phyloP scores from a whole-genome alignment of 2,329 filamentous ascomycete species.

The Paraconiothyrium brasiliense region DNA sequence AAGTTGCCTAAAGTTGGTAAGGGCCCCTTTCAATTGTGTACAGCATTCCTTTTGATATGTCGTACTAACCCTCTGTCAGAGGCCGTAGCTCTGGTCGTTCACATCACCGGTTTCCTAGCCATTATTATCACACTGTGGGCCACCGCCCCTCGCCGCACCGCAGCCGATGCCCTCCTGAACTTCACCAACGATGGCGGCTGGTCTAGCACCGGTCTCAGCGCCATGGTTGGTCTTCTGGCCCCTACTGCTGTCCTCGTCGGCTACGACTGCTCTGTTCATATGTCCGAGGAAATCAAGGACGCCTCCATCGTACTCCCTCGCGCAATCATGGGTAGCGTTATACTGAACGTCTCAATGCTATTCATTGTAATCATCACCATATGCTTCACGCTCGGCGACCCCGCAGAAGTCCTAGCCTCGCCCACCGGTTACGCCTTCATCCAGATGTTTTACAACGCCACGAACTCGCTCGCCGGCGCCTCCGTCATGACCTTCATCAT shows the following conservation, averaged over 20 bases:
- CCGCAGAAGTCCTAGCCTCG: slow-evolving; percentile 38
- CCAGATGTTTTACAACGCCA: slow-evolving; percentile 44
- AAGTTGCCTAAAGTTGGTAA: slow-evolving; percentile 18
- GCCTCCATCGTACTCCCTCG: slow-evolving; percentile 50
- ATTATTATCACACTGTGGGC: slow-evolving; percentile 46
- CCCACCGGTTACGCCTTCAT: slow-evolving; percentile 49
- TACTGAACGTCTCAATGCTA: slow-evolving; percentile 46
- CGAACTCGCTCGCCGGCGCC: slow-evolving; percentile 23
- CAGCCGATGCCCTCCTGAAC: slow-evolving; percentile 31
- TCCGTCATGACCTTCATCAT: slow-evolving; percentile 36
- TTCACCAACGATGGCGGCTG: slow-evolving; percentile 48
- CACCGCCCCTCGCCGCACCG: slow-evolving; percentile 28
- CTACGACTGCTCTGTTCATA: slow-evolving; percentile 47
- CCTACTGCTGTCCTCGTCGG: slow-evolving; percentile 35
- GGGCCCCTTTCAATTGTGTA: slow-evolving; percentile 28
- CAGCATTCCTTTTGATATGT: slow-evolving; percentile 38
- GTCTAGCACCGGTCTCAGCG: slow-evolving; percentile 41
- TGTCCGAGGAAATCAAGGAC: slow-evolving; percentile 52
- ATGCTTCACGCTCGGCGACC: slow-evolving; percentile 44
- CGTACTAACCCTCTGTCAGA: slow-evolving; percentile 43
- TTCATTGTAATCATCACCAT: slow-evolving; percentile 49
- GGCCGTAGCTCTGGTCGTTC: slow-evolving; percentile 35
- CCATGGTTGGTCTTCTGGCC: slow-evolving; percentile 40
- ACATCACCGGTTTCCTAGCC: slow-evolving; percentile 53
- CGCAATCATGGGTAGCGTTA: slow-evolving; percentile 47